Percentiles rank a stretch among this genome's conserved stretches.
Conservation (phyloP, 2,329 filamentous ascomycete species). For the Aspergillus quadricinctus region DNA sequence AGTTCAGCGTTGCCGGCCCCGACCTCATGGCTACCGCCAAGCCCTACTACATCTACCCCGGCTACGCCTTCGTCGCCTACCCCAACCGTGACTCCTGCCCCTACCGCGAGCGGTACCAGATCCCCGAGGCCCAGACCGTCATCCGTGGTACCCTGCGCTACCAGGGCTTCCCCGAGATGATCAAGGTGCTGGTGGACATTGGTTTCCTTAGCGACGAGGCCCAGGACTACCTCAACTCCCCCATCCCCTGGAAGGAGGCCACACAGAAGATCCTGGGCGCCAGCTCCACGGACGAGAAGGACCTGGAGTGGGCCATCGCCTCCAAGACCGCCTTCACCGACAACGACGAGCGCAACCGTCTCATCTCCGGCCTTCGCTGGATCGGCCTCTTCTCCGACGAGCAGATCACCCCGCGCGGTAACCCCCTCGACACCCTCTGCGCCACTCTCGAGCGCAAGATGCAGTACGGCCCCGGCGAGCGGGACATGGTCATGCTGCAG, state of each 20-base stretch:
- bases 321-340: conserved; percentile 70
- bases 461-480: conserved; percentile 76
- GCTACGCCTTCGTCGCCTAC: conserved; percentile 86
- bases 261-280: conserved; percentile 73
- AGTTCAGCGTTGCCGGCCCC: conserved; percentile 59
- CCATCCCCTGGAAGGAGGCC: conserved; percentile 78
- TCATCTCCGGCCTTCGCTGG: conserved; percentile 71
- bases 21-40: conserved; percentile 84
- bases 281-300: conserved; percentile 59
- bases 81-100: conserved; percentile 85
- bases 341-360: conserved; percentile 64
- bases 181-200: conserved; percentile 81
- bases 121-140: conserved; percentile 86
- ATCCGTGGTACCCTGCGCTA: conserved; percentile 82
- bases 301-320: conserved; percentile 68
- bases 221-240: conserved; percentile 60
- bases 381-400: conserved; percentile 62
- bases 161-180: conserved; percentile 84
- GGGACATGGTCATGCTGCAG: conserved; percentile 69
- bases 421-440: conserved; percentile 86
- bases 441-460: conserved; percentile 87
- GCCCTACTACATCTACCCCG: conserved; percentile 86
- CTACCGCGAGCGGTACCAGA: conserved; percentile 85
- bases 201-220: conserved; percentile 77
- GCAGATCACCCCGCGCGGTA: conserved; percentile 67